Base-by-base conservation (phyloP, 192 early-diverging fungal genomes). In the Chytriomyces sp. region DNA sequence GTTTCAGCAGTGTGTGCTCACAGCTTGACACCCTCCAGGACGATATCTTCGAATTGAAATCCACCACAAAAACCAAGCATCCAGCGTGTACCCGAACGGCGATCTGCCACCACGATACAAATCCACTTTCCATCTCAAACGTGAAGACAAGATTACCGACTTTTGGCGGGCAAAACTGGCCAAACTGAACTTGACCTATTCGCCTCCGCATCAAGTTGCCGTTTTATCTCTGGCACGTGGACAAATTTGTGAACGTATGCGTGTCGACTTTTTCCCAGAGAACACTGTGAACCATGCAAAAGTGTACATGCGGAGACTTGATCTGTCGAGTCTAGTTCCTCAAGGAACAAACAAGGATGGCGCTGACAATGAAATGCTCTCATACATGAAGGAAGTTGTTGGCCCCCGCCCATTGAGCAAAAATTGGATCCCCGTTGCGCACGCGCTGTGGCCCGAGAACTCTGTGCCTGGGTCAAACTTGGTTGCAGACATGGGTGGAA, bases 91-190 rank as follows among this genome's bases (percentile, higher is more conserved):
- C 69, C 44, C 47, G 13, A 80, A 80, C 50, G 79, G 79, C 8
- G 79, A 80, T 48, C 63, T 80, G 16, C 79, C 79, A 4, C 67
- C 73, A 8, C 73, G 79, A 23, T 80, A 80, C 61, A 80, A 80
- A 47, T 69, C 79, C 0, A 64, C 61, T 11, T 80, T 80, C 62
- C n/a, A 23, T 20, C 13, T 18, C 62, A 80, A 80, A 63, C 73
- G 79, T 9, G 60, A 50, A 46, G 79, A 80, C 48, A 53, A 64
- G 3, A 76, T 80, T 46, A 71, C 79, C 24, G 79, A 80, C 7
- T 63, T 76, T 44, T 80, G 73, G 73, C 70, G 72, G 44, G 10
- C 50, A 7, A 43, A 16, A 45, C 18, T 80, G 3, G 47, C 24
- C 44, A 18, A 47, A 35, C 20, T 80, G 45, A 76, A 62, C 57